Evolutionary conservation across 73 alveolate genomes (phyloP), one percentile per base, ranked within the genome.

Genomic region (Tetrahymena borealis): DNA sequence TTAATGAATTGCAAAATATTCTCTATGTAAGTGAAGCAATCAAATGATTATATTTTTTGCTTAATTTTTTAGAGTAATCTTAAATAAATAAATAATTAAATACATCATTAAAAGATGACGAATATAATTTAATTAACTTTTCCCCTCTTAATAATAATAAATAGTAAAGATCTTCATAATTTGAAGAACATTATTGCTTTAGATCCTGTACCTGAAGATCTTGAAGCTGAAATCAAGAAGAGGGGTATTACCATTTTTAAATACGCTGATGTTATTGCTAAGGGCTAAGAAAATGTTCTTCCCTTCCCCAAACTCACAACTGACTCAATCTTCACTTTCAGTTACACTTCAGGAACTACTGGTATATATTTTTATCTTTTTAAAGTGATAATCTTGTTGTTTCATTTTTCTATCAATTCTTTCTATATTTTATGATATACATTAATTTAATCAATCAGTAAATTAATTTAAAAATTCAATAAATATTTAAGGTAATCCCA

Each of bases 291-390:
- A 79, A 60, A 39, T 36, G 43, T 20, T n/a, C 39, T 85, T 13
- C 91, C 92, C 38, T 18, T 32, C 32, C 41, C 78, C n/a, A 36
- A 79, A 32, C 78, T 79, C 20, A 13, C 31, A 38, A 97, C 98
- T 11, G 93, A 91, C 10, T 32, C 96, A 20, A 85, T 96, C 78
- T 96, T 91, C 90, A 97, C 99, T 36, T 95, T 98, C 90, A 97
- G 99, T 93, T 98, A 98, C 96, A 98, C 99, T 32, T 96, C 99
- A 31, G 99, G 99, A 18, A 98, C 99, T 12, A 97, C 99, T 15
- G 99, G 99, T 40, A 93, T 79, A 85, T n/a, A 39, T 39, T 39
- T 39, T 9, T 42, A 12, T 11, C 16, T 6, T 42, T 6, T 15
- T n/a, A 7, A n/a, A 32, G 7, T n/a, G 24, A 42, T 8, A 20